Conservation (phyloP, 371 early-diverging fungal species). For the Neoconidiobolus thromboides region DNA sequence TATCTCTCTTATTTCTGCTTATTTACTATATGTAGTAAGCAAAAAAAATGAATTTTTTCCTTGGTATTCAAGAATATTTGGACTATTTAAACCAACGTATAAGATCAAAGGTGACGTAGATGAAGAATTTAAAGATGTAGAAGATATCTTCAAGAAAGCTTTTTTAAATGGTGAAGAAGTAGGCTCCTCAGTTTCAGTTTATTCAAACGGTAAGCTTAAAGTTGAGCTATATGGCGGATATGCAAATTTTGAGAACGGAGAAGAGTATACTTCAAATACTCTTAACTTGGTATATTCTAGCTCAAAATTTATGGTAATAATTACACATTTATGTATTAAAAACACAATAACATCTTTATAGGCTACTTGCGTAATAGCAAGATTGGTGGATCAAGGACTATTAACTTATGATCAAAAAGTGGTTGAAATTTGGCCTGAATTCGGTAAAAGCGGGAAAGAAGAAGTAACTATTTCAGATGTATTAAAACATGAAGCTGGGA, state of each 20-base stretch:
- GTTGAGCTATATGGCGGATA: constrained; percentile 43
- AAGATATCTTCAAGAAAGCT: constrained; percentile 3
- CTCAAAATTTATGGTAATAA: constrained; percentile 24
- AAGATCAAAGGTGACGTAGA: neutral
- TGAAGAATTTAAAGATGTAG: neutral
- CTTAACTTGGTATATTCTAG: constrained; percentile 45
- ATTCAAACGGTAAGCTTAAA: constrained; percentile 25
- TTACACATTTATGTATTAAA: neutral
- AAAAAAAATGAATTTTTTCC: neutral
- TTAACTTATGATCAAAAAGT: constrained; percentile 31
- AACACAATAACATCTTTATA: neutral
- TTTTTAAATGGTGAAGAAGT: constrained; percentile 18
- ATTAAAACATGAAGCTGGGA: constrained; percentile 41
- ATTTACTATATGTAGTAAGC: too few species aligned
- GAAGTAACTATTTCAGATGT: constrained; percentile 39
- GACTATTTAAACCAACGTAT: neutral
- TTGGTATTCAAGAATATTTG: neutral
- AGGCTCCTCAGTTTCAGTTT: constrained; percentile 27
- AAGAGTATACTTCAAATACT: constrained; percentile 24
- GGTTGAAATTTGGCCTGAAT: constrained; percentile 53
- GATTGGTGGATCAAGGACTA: constrained; percentile 32
- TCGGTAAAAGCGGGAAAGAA: constrained; percentile 47
- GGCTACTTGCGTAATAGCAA: constrained; percentile 23
- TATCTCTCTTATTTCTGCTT: too few species aligned
- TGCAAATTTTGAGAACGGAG: constrained; percentile 20